phyloP scores from a whole-genome alignment of 176 grass and related monocot species.

The Calamus simplicifolius region DNA sequence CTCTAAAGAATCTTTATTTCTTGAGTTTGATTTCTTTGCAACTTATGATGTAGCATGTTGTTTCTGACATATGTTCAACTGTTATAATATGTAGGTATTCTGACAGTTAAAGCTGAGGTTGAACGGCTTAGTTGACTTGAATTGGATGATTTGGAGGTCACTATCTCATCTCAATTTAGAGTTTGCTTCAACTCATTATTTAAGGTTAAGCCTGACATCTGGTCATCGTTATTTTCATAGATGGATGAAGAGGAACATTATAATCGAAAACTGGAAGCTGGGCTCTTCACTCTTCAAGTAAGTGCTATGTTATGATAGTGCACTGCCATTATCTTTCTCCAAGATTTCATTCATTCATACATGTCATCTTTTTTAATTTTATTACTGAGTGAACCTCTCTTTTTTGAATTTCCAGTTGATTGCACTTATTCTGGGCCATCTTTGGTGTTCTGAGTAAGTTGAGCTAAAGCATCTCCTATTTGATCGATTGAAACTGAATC shows the following conservation, averaged over 20 bases:
- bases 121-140: slow-evolving; percentile 64
- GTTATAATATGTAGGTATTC: slow-evolving; percentile 56
- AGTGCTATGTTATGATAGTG: slow-evolving; percentile 4
- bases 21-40: too few relatives aligned
- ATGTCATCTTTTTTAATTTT: slow-evolving; percentile 10
- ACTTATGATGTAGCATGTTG: slow-evolving; percentile 12
- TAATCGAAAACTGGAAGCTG: slow-evolving; percentile 84
- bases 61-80: background rate
- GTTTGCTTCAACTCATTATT: too few relatives aligned
- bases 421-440: slow-evolving; percentile 79
- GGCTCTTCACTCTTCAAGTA: slow-evolving; percentile 96
- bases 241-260: slow-evolving; percentile 90
- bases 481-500: background rate
- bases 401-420: slow-evolving; percentile 56
- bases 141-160: slow-evolving; percentile 87
- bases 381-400: slow-evolving; percentile 12
- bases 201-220: too few relatives aligned
- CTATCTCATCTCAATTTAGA: too few relatives aligned
- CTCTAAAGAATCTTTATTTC: too few relatives aligned
- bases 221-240: slow-evolving; percentile 26
- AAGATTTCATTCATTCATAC: slow-evolving; percentile 1
- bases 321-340: slow-evolving; percentile 10
- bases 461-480: slow-evolving; percentile 5
- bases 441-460: slow-evolving; percentile 89
- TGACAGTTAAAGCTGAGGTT: slow-evolving; percentile 75